A percentile compares a stretch with the other conserved stretches of the same genome.
phyloP scores from a whole-genome alignment of 305 asterid species.

The Withania somnifera region DNA sequence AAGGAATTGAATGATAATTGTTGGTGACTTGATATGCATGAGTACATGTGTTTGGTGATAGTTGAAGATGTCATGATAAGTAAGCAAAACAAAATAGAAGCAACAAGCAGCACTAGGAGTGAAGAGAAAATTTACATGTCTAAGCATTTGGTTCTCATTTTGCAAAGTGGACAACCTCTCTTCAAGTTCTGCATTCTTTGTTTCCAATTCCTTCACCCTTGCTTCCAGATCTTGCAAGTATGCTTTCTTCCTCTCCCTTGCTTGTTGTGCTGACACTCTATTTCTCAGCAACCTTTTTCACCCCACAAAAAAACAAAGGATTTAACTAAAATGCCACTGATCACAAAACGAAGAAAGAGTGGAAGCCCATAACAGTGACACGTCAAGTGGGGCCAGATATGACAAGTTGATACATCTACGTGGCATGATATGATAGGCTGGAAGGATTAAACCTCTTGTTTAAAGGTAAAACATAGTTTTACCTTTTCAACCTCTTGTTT shows the following conservation, averaged over 20 bases:
- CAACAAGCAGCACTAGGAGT: neutral
- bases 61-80: neutral
- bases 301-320: neutral
- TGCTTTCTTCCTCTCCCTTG: constrained; percentile 98
- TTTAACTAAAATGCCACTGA: neutral
- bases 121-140: constrained; percentile 27
- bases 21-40: neutral
- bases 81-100: neutral
- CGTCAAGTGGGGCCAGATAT: neutral
- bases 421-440: constrained; percentile 21
- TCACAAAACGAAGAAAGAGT: neutral
- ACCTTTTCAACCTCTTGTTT: constrained; percentile 87
- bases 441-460: constrained; percentile 6
- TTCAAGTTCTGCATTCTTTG: constrained; percentile 88
- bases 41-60: neutral
- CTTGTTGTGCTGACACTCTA: constrained; percentile 97
- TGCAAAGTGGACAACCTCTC: constrained; percentile 63
- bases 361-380: neutral
- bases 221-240: constrained; percentile 78
- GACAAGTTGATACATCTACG: constrained; percentile 1
- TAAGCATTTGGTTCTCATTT: constrained; percentile 65
- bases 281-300: constrained; percentile 79
- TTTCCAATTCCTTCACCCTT: constrained; percentile 79
- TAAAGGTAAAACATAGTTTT: too few relatives aligned
- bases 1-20: neutral